phyloP scores from a whole-genome alignment of 2,329 filamentous ascomycete genomes.

The Incumbomyces lentus region DNA sequence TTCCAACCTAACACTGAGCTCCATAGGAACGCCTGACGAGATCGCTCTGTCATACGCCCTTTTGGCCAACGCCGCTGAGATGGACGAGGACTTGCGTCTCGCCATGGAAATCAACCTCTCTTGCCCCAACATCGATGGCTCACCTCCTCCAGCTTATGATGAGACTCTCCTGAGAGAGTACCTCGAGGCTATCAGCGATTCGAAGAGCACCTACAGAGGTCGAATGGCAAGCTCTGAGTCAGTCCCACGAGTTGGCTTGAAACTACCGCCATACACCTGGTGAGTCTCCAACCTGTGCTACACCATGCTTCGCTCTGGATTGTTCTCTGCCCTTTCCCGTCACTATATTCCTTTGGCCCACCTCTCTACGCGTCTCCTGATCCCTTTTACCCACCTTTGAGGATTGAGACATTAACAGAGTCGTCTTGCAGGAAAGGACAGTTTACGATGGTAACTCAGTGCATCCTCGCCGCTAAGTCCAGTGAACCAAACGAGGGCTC shows the following conservation, averaged over 20 bases:
- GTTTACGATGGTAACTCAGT: slow-evolving; percentile 47
- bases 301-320: too few species aligned
- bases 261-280: slow-evolving; percentile 68
- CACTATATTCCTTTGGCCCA: too few species aligned
- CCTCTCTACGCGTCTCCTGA: too few species aligned
- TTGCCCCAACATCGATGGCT: slow-evolving; percentile 62
- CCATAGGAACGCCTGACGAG: slow-evolving; percentile 36
- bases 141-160: slow-evolving; percentile 62
- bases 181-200: slow-evolving; percentile 37
- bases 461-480: slow-evolving; percentile 32
- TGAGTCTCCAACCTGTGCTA: slow-evolving; percentile 18
- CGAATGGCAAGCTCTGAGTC: slow-evolving; percentile 22
- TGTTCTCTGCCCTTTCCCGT: too few species aligned
- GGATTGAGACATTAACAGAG: slow-evolving; percentile 16
- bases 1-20: too few species aligned
- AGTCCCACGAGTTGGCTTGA: slow-evolving; percentile 52
- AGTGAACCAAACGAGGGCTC: slow-evolving; percentile 15
- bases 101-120: slow-evolving; percentile 69
- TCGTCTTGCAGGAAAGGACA: slow-evolving; percentile 31
- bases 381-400: too few species aligned
- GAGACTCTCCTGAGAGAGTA: slow-evolving; percentile 43
- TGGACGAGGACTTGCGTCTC: slow-evolving; percentile 38
- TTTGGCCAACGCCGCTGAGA: slow-evolving; percentile 34
- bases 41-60: slow-evolving; percentile 46
- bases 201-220: slow-evolving; percentile 22